phyloP scores from a whole-genome alignment of 2,329 filamentous ascomycete species.

The Coniochaeta sp. region DNA sequence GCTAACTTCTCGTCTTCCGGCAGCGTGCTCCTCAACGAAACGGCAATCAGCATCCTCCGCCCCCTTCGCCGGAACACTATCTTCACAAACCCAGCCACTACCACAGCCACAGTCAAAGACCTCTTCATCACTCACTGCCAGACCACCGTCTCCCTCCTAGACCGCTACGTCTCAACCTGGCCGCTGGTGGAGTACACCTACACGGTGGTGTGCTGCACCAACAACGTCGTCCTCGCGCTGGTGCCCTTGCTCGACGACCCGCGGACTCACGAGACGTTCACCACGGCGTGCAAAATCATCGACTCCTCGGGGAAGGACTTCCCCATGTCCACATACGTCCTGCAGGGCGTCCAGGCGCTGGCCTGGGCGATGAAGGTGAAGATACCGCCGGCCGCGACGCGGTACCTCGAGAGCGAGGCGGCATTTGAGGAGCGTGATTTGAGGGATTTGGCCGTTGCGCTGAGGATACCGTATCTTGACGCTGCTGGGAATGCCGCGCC shows the following conservation, averaged over 20 bases:
- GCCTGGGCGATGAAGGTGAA: slow-evolving; percentile 2
- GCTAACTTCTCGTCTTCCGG: neutral
- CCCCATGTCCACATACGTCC: neutral
- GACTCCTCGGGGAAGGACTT: neutral
- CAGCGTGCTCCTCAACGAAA: neutral
- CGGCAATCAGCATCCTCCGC: slow-evolving; percentile 1
- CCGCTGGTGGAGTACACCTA: slow-evolving; percentile 1
- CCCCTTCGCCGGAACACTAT: neutral
- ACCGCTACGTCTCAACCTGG: neutral
- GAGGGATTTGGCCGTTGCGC: neutral
- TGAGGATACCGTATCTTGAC: neutral
- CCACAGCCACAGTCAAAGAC: neutral
- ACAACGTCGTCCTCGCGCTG: neutral
- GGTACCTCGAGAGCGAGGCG: neutral
- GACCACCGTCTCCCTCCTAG: neutral
- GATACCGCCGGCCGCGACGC: neutral
- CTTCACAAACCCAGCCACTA: neutral
- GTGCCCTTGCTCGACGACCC: neutral
- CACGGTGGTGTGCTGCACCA: neutral
- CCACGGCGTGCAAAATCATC: neutral
- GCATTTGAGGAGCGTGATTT: neutral
- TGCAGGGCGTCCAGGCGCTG: slow-evolving; percentile 1
- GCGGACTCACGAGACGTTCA: neutral
- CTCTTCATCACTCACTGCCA: neutral
- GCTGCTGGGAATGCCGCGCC: neutral